Evolutionary conservation across 2,329 filamentous ascomycete genomes (phyloP).

Genomic region (Trichoderma gracile): DNA sequence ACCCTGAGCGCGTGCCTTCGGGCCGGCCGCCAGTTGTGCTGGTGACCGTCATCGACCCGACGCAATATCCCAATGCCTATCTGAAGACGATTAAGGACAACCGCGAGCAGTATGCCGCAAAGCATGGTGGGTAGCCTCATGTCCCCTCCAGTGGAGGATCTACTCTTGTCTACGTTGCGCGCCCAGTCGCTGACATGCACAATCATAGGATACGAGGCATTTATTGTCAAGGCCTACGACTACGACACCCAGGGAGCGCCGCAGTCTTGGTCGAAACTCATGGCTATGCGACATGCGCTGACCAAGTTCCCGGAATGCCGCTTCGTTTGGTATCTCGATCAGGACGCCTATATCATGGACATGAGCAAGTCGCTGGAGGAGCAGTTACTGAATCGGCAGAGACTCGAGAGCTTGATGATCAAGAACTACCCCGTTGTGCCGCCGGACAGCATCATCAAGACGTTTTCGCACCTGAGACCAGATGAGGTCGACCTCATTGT

Average conservation of each 20-base stretch:
- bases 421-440: constrained; percentile 85
- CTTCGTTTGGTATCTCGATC: constrained; percentile 86
- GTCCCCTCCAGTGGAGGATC: too few relatives aligned
- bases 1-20: constrained; percentile 45
- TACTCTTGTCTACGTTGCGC: too few relatives aligned
- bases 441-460: constrained; percentile 95
- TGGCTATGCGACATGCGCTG: constrained; percentile 86
- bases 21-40: constrained; percentile 69
- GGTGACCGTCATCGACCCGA: constrained; percentile 79
- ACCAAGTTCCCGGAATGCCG: constrained; percentile 72
- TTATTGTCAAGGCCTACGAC: constrained; percentile 75
- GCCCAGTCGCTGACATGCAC: constrained; percentile 11
- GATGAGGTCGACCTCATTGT: constrained; percentile 79
- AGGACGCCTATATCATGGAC: constrained; percentile 87
- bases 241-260: constrained; percentile 68
- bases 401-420: constrained; percentile 77
- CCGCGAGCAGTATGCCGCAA: constrained; percentile 77
- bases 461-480: constrained; percentile 77
- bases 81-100: constrained; percentile 77
- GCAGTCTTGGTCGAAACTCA: constrained; percentile 72
- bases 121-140: constrained; percentile 67
- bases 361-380: constrained; percentile 67
- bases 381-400: constrained; percentile 66
- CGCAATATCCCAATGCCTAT: constrained; percentile 64
- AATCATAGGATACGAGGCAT: constrained; percentile 73